A percentile compares a stretch with the other conserved stretches of the same genome.
Evolutionary conservation across 306 rosid genomes (phyloP).

Genomic region (Fragaria ananassa): DNA sequence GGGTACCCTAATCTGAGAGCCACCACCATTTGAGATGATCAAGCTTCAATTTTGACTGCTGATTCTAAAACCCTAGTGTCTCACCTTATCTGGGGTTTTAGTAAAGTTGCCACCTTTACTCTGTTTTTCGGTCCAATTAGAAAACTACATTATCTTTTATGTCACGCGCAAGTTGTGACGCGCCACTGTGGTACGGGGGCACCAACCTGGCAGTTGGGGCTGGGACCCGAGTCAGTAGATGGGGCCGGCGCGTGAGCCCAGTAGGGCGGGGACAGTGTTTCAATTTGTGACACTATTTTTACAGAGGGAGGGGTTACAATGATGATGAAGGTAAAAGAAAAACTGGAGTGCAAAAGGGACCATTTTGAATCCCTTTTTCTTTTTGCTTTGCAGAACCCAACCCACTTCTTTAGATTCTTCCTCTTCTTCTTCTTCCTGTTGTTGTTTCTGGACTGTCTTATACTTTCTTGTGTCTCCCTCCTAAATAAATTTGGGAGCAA

Average conservation of each 20-base stretch:
- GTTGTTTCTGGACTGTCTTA: conserved; percentile 9
- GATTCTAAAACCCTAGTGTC: not conserved
- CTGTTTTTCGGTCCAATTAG: not conserved
- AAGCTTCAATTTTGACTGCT: not conserved
- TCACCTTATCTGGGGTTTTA: not conserved
- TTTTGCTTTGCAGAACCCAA: conserved; percentile 44
- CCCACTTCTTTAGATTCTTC: conserved; percentile 49
- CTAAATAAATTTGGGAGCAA: not conserved
- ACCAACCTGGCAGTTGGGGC: not conserved
- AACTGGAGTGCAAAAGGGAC: not conserved
- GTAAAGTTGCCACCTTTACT: not conserved
- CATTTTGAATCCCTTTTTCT: not conserved
- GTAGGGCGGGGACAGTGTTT: not conserved
- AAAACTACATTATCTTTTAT: not conserved
- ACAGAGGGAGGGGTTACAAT: not conserved
- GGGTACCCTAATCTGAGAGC: not conserved
- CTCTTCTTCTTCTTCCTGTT: conserved; percentile 21
- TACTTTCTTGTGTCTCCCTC: conserved; percentile 23
- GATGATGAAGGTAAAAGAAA: conserved; percentile 5
- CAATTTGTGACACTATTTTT: not conserved
- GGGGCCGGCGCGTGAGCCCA: conserved; percentile 1
- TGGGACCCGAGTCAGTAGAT: not conserved
- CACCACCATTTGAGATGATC: not conserved
- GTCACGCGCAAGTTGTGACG: not conserved
- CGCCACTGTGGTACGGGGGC: not conserved